Percentiles rank a stretch among this genome's conserved stretches.
These are phyloP conservation scores for Scedosporium apiospermum DNA, from an alignment of 2,329 filamentous ascomycete genomes.

Conservation along the genomic window DNA sequence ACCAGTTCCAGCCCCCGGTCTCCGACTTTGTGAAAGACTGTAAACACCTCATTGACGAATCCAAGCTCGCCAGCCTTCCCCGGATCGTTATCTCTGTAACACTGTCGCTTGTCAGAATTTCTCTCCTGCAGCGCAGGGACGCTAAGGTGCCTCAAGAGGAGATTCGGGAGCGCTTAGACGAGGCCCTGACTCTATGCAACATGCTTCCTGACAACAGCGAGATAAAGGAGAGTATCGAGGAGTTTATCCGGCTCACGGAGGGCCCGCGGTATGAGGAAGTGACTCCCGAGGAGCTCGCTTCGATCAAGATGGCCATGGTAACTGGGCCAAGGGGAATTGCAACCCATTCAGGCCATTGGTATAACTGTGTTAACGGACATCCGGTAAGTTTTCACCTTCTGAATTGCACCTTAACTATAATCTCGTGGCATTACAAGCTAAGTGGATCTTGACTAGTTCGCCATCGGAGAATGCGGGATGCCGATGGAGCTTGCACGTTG, in stretches of 20 bases:
- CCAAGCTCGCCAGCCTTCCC: no score
- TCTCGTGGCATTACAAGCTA: not conserved
- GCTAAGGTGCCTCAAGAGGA: not conserved
- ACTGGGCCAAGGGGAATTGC: slow-evolving; percentile 27
- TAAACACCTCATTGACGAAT: no score
- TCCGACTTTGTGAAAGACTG: no score
- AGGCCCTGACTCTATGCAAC: not conserved
- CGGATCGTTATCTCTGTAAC: no score
- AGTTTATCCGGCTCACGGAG: slow-evolving; percentile 17
- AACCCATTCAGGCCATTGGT: slow-evolving; percentile 25
- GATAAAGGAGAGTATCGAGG: not conserved
- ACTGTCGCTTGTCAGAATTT: no score
- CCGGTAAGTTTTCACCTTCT: slow-evolving; percentile 11
- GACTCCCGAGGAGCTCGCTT: slow-evolving; percentile 28
- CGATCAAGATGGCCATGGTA: slow-evolving; percentile 38
- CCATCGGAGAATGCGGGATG: slow-evolving; percentile 57
- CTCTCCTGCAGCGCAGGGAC: no score
- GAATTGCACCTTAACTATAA: not conserved
- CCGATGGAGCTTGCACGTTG: slow-evolving; percentile 53
- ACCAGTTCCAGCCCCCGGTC: not conserved
- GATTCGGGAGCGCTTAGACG: not conserved
- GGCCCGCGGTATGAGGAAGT: slow-evolving; percentile 28
- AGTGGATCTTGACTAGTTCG: slow-evolving; percentile 48
- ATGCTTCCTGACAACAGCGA: not conserved
- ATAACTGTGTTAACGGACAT: slow-evolving; percentile 20